Conservation (phyloP, 2,329 filamentous ascomycete genomes). For the Cryphonectria nitschkei region DNA sequence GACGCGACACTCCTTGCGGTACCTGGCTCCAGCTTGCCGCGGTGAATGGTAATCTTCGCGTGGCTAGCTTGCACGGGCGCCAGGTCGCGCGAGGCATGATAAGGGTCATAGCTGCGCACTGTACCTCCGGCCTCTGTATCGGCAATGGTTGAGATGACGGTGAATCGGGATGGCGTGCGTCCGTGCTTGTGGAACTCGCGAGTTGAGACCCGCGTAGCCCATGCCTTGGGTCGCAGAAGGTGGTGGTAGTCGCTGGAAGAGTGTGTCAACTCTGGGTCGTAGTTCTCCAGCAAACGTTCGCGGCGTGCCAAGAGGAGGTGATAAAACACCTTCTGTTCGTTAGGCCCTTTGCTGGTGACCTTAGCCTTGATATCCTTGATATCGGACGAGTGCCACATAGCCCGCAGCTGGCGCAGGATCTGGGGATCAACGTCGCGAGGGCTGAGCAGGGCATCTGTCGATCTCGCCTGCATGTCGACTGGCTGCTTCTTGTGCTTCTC, state of each 20-base stretch:
- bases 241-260: constrained; percentile 93
- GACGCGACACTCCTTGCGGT: constrained; percentile 39
- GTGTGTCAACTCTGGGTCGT: constrained; percentile 77
- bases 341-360: constrained; percentile 69
- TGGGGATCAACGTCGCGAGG: constrained; percentile 76
- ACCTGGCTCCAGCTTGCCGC: constrained; percentile 41
- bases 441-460: constrained; percentile 60
- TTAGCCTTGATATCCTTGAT: constrained; percentile 72
- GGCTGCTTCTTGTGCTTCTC: constrained; percentile 58
- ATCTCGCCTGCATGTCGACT: constrained; percentile 63
- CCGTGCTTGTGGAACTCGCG: constrained; percentile 61
- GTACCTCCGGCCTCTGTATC: constrained; percentile 53
- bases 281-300: constrained; percentile 85
- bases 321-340: constrained; percentile 94
- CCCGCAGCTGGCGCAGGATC: constrained; percentile 82
- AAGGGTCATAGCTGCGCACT: constrained; percentile 79
- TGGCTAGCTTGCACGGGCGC: constrained; percentile 56
- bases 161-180: constrained; percentile 63
- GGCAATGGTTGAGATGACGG: constrained; percentile 66
- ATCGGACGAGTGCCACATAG: constrained; percentile 86
- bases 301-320: constrained; percentile 80
- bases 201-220: constrained; percentile 65
- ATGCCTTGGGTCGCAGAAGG: constrained; percentile 56
- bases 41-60: constrained; percentile 71
- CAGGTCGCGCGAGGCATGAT: constrained; percentile 66